Evolutionary conservation across 139 green algal genomes (phyloP), one percentile per base, ranked within the genome.

Genomic region (Medakamo hakoo): DNA sequence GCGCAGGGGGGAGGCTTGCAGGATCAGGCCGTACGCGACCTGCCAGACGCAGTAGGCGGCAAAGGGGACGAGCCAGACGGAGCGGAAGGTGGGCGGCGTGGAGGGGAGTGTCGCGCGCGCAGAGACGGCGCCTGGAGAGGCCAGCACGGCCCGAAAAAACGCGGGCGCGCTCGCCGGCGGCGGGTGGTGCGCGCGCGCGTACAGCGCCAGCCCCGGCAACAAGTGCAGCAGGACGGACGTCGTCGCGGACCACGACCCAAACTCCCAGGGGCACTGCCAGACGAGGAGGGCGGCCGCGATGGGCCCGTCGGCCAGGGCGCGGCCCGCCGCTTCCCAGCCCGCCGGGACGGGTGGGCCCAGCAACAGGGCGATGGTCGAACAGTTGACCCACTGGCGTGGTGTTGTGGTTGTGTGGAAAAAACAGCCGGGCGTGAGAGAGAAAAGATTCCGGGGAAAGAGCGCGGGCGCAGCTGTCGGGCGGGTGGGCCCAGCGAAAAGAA

Each of bases 31-130:
- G 58, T 88, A 88, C 14, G 63, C 3, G 4, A 81, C 40, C 65
- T 88, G 81, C 82, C 82, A 88, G 1, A 59, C 61, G 2, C 64
- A 29, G 57, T 88, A 88, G 74, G 83, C 85, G 2, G 61, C 49
- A 26, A 86, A 49, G 0, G 82, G 81, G 3, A 66, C 73, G 1
- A 88, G 57, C 71, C 22, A 32, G 62, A 27, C 22, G 58, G 14
- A 4, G 32, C 4, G 27, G 25, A 31, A 21, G 23, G n/a, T 25
- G 32, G 58, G n/a, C 25, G 22, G 16, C 57, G 62, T 4, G 32
- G 65, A 22, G 27, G 63, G 18, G n/a, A 30, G 49, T 58, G n/a
- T 23, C 21, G 27, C 4, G 57, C 32, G 29, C 29, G 25, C 66
- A 27, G 19, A 28, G 23, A 21, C 22, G 19, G 55, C n/a, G 22